A percentile compares a stretch with the other conserved stretches of the same genome.
These are phyloP conservation scores for Ceratocystis diversiconidia DNA, from an alignment of 2,329 filamentous ascomycete species.

Conservation along the genomic window DNA sequence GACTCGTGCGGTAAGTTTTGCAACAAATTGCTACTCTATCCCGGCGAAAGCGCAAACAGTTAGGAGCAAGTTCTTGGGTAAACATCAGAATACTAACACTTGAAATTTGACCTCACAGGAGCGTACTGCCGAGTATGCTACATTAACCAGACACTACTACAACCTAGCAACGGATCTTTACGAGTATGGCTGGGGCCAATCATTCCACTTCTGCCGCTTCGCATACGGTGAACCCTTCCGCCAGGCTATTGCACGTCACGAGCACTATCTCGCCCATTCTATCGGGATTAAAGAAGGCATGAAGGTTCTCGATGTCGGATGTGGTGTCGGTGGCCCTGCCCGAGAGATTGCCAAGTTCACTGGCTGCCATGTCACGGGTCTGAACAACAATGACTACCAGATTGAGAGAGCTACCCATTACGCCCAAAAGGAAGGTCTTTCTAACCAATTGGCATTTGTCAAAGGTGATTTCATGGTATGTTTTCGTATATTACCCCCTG, in stretches of 20 bases:
- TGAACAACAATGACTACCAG: slow-evolving; percentile 99
- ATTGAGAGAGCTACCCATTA: slow-evolving; percentile 85
- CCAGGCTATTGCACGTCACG: slow-evolving; percentile 87
- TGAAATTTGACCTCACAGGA: slow-evolving; percentile 34
- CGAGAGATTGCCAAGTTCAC: slow-evolving; percentile 95
- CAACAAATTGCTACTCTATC: neutral
- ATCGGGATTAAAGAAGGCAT: slow-evolving; percentile 77
- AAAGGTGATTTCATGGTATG: slow-evolving; percentile 91
- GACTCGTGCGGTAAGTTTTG: slow-evolving; percentile 55
- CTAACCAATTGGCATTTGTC: slow-evolving; percentile 66
- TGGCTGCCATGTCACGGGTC: slow-evolving; percentile 71
- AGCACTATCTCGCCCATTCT: slow-evolving; percentile 88
- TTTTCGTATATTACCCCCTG: neutral
- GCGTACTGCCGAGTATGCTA: slow-evolving; percentile 78
- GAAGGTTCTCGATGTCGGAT: slow-evolving; percentile 89
- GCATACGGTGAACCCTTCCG: slow-evolving; percentile 72
- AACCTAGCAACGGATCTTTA: slow-evolving; percentile 93
- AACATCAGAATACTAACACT: neutral
- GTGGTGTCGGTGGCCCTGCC: slow-evolving; percentile 89
- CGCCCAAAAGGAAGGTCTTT: slow-evolving; percentile 65
- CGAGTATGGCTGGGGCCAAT: slow-evolving; percentile 92
- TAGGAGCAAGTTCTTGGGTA: neutral
- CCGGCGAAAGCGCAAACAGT: neutral
- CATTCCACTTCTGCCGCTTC: slow-evolving; percentile 96
- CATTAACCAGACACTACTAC: slow-evolving; percentile 90